These are phyloP conservation scores for Nicotiana obtusifolia DNA, from an alignment of 257 asterid genomes.

Conservation along the genomic window DNA sequence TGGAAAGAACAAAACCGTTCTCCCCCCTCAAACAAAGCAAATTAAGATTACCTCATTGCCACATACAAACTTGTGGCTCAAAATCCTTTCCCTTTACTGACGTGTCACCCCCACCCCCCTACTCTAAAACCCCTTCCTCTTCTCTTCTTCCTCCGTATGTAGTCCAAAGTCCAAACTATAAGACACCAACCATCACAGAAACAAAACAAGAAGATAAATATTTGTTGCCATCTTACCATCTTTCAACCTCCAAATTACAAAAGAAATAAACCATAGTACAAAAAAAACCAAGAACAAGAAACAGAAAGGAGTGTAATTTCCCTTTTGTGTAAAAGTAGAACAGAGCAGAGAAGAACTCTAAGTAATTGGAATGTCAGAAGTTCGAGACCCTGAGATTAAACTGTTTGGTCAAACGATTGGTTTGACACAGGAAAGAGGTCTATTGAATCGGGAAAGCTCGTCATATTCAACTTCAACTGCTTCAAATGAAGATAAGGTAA, in stretches of 20 bases:
- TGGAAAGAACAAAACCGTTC: background rate
- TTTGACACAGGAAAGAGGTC: conserved; percentile 15
- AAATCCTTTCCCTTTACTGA: conserved; percentile 36
- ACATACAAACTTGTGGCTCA: conserved; percentile 79
- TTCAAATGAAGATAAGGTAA: conserved; percentile 53
- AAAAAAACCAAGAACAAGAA: background rate
- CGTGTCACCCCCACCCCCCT: conserved; percentile 39
- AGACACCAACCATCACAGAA: background rate
- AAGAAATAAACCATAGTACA: background rate
- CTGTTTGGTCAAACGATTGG: conserved; percentile 74
- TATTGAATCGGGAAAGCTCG: too few species aligned
- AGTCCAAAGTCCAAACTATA: conserved; percentile 13
- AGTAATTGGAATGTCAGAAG: conserved; percentile 40
- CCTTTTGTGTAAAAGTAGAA: background rate
- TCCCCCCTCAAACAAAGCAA: conserved; percentile 5
- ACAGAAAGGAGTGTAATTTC: background rate
- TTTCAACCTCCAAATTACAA: background rate
- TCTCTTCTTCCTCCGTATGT: conserved; percentile 7
- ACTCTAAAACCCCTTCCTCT: conserved; percentile 18
- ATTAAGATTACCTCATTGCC: conserved; percentile 47
- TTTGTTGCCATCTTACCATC: background rate
- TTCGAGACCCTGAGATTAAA: conserved; percentile 48
- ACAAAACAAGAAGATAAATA: conserved; percentile 5
- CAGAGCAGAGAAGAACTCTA: conserved; percentile 10
- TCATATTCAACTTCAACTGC: background rate